These are phyloP conservation scores for Hawksworthiomyces lignivorus DNA, from an alignment of 2,329 filamentous ascomycete genomes.

Conservation along the genomic window DNA sequence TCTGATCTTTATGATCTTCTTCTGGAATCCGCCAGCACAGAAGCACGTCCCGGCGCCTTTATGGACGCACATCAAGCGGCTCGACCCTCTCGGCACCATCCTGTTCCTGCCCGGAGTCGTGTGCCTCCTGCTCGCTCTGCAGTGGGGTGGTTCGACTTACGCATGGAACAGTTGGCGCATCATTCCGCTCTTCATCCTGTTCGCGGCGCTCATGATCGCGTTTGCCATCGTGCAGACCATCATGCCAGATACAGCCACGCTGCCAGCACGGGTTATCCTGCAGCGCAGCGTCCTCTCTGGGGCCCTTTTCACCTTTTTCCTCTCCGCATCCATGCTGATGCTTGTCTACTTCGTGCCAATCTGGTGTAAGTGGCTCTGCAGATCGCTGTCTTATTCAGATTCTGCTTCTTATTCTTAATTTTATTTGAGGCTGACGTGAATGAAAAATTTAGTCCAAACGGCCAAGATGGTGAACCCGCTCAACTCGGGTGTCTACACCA, in stretches of 20 bases:
- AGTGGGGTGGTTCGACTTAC: conserved; percentile 30
- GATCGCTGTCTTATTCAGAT: neutral
- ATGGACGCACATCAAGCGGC: conserved; percentile 38
- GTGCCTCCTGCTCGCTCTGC: conserved; percentile 35
- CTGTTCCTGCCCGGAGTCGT: conserved; percentile 23
- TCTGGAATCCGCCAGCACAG: conserved; percentile 35
- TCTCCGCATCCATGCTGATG: conserved; percentile 45
- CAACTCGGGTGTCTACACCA: conserved; percentile 48
- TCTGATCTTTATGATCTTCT: conserved; percentile 39
- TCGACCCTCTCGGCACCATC: conserved; percentile 52
- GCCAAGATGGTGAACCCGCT: conserved; percentile 44
- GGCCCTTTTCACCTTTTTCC: conserved; percentile 37
- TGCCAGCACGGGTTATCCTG: conserved; percentile 46
- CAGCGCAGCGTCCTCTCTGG: conserved; percentile 47
- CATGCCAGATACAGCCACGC: conserved; percentile 47
- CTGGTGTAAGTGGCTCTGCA: conserved; percentile 39
- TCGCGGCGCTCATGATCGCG: conserved; percentile 34
- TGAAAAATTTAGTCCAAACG: conserved; percentile 38
- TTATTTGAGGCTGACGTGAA: too few relatives aligned
- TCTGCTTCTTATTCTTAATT: neutral
- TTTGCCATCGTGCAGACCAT: conserved; percentile 46
- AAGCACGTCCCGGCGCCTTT: conserved; percentile 23
- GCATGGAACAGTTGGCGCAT: conserved; percentile 23
- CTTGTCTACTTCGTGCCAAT: conserved; percentile 46
- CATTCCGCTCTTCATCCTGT: conserved; percentile 41